Evolutionary conservation across 805 yeast genomes (phyloP), one percentile per base, ranked within the genome.

Genomic region (Starmerella khaoyaiensis): DNA sequence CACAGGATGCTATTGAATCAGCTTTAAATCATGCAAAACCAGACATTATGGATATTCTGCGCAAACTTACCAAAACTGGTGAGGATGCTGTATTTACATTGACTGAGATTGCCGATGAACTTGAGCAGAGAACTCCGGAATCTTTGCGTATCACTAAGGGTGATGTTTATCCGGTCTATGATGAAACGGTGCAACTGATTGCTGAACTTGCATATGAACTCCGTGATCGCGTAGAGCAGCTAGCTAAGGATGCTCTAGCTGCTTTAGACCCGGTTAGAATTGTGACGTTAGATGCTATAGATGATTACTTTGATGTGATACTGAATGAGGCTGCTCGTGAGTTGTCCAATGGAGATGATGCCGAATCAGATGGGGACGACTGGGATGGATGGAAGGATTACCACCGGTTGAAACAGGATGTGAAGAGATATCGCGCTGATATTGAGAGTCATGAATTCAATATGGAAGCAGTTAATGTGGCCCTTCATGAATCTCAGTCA

Each of bases 281-380:
- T 33, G 50, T 45, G 8, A 51, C 54, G 1, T 45, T 51, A 6
- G 59, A 50, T 16, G 50, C 54, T 4, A 33, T 51, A 22, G 54
- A 51, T 34, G 55, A 50, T 36, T 47, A 41, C 40, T 49, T 51
- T 30, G 54, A 50, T 20, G 45, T 46, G 12, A 49, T 48, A 4
- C 37, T 50, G 18, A 31, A 34, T 16, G 55, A 51, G 44, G 49
- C 53, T 1, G 49, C 48, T 7, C 44, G 45, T 12, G 50, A 47
- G 19, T 28, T 41, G n/a, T 48, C 43, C 24, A 41, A 26, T 28
- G 41, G 36, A 20, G 41, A 35, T 19, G n/a, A n/a, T n/a, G n/a
- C n/a, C n/a, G n/a, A n/a, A n/a, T n/a, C n/a, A n/a, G n/a, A n/a
- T n/a, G n/a, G n/a, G n/a, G 54, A 42, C 8, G 52, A 57, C 50